Evolutionary conservation across 1,284 basidiomycete genomes (phyloP), one percentile per base, ranked within the genome.

Genomic region (Mycosarcoma mackinlayi): DNA sequence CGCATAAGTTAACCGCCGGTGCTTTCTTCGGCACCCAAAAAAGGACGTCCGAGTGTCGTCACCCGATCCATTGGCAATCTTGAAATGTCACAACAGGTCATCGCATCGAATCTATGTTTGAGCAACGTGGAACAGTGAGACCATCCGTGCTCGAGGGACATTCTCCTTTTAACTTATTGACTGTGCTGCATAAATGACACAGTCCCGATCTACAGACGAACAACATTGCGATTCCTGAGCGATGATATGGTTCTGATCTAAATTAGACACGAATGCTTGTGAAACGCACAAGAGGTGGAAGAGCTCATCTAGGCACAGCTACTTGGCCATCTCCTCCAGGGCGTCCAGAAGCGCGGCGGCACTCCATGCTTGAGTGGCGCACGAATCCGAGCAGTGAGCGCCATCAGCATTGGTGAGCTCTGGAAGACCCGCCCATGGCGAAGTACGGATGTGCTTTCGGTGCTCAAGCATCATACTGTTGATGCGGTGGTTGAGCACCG

Each of bases 341-440:
- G 73, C 73, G 56, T 79, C 78, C 13, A 79, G 66, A 2, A 79
- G 48, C 14, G 76, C 67, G 8, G 72, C 72, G 7, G 78, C 78
- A 45, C 62, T 67, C 78, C 78, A 79, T 9, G 78, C 78, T 52
- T 79, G 78, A 34, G 78, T 79, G 30, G 59, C 58, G 60, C 78
- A 79, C 18, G 72, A 73, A 49, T 79, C 78, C n/a, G 52, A 28
- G 41, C 78, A 79, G 51, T 73, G 57, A 8, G 48, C 50, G 16
- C 78, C 78, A 34, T 75, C 48, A 16, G 66, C 67, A 27, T 79
- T 77, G 31, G 78, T 79, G n/a, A 79, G 53, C 61, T 79, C 78
- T 7, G 78, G 78, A 23, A 79, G 49, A 23, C 78, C 78, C 2
- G 76, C 76, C 78, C 78, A 79, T 0, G 78, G 75, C 40, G 48